Conservation (phyloP, 495 filamentous ascomycete species). For the Xylaria castorea region DNA sequence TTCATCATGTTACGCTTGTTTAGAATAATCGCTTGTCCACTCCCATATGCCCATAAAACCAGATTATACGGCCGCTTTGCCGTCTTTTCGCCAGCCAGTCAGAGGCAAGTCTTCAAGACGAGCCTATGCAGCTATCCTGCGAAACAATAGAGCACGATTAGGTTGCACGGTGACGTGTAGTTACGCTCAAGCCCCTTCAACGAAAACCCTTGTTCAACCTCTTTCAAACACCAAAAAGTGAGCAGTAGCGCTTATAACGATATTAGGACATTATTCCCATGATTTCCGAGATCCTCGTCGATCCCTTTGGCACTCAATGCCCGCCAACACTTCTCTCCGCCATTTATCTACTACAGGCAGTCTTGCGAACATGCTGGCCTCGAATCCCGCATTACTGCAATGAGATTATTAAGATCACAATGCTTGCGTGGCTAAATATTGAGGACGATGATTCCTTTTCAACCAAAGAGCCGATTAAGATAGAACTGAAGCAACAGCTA, state of each 20-base stretch:
- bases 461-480: constrained; percentile 26
- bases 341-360: constrained; percentile 58
- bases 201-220: not conserved
- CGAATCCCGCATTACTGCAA: constrained; percentile 68
- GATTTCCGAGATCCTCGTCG: constrained; percentile 66
- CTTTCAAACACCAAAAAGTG: not conserved
- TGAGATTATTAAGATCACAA: constrained; percentile 71
- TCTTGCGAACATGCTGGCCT: constrained; percentile 77
- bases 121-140: too few relatives aligned
- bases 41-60: not conserved
- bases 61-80: not conserved
- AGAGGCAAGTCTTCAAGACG: not conserved
- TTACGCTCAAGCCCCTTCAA: not conserved
- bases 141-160: not conserved
- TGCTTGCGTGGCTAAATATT: constrained; percentile 71
- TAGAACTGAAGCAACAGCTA: constrained; percentile 55
- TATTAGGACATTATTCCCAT: constrained; percentile 70
- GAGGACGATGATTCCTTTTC: constrained; percentile 49
- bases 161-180: not conserved
- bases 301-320: constrained; percentile 71
- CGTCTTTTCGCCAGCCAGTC: not conserved
- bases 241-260: constrained; percentile 2
- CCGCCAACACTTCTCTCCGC: constrained; percentile 62
- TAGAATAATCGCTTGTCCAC: not conserved
- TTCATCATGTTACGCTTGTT: not conserved